These are phyloP conservation scores for Seiridium cupressi DNA, from an alignment of 2,329 filamentous ascomycete species.

Conservation along the genomic window DNA sequence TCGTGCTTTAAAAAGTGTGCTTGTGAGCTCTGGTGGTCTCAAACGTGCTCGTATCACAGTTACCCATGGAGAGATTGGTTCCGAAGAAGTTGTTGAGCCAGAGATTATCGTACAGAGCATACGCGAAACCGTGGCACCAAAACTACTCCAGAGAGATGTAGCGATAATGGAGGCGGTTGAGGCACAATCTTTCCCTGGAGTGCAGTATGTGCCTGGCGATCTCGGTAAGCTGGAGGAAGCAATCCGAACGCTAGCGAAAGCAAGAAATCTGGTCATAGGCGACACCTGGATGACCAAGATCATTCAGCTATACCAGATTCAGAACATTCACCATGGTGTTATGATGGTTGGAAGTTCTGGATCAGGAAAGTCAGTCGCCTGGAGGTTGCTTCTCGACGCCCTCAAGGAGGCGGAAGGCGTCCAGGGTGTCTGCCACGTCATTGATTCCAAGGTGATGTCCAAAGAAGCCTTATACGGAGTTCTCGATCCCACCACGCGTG, in stretches of 20 bases:
- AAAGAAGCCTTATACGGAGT: slow-evolving; percentile 97
- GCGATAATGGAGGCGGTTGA: slow-evolving; percentile 86
- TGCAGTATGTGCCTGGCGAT: slow-evolving; percentile 89
- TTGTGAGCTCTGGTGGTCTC: slow-evolving; percentile 94
- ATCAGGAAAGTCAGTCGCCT: slow-evolving; percentile 94
- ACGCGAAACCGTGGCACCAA: slow-evolving; percentile 96
- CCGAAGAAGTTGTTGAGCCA: slow-evolving; percentile 78
- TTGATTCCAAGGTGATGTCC: slow-evolving; percentile 99
- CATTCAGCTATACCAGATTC: slow-evolving; percentile 95
- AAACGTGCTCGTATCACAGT: slow-evolving; percentile 77
- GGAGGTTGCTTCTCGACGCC: slow-evolving; percentile 88
- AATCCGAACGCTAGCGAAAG: slow-evolving; percentile 77
- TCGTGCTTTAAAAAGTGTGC: slow-evolving; percentile 95
- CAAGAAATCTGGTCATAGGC: slow-evolving; percentile 84
- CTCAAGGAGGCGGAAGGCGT: slow-evolving; percentile 86
- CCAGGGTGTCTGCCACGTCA: slow-evolving; percentile 94
- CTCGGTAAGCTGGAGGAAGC: slow-evolving; percentile 76
- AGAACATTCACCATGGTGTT: slow-evolving; percentile 96
- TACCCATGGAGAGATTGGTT: slow-evolving; percentile 54
- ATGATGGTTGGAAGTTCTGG: slow-evolving; percentile 99
- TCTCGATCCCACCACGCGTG: slow-evolving; percentile 91
- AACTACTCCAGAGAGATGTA: slow-evolving; percentile 90
- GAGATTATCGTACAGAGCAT: slow-evolving; percentile 99
- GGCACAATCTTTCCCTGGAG: slow-evolving; percentile 81
- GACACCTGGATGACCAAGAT: slow-evolving; percentile 98